Percentiles rank a stretch among this genome's conserved stretches.
phyloP scores from a whole-genome alignment of 345 rosid species.

The Eutrema japonicum region DNA sequence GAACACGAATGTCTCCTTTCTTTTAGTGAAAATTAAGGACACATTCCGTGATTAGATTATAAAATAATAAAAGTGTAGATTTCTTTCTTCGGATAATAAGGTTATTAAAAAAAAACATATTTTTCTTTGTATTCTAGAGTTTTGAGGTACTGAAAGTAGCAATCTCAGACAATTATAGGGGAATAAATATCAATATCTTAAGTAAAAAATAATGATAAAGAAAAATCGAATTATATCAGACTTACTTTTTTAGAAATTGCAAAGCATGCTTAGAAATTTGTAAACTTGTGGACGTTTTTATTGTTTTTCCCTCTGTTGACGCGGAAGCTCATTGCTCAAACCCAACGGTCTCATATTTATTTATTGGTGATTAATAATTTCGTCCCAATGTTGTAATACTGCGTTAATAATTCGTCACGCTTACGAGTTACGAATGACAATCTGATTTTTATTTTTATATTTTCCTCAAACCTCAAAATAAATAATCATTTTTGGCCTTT shows the following conservation, averaged over 20 bases:
- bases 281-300: background rate
- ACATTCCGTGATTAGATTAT: conserved; percentile 29
- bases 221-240: background rate
- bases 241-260: background rate
- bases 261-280: background rate
- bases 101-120: background rate
- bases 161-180: conserved; percentile 4
- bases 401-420: conserved; percentile 69
- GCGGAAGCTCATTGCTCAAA: conserved; percentile 56
- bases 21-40: conserved; percentile 35
- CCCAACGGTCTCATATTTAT: conserved; percentile 24
- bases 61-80: background rate
- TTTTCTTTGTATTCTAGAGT: background rate
- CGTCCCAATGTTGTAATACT: conserved; percentile 37
- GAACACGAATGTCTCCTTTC: conserved; percentile 30
- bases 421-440: conserved; percentile 48
- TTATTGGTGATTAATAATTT: background rate
- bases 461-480: background rate
- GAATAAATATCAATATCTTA: background rate
- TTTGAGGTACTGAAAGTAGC: background rate
- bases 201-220: background rate
- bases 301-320: conserved; percentile 60
- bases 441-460: background rate
- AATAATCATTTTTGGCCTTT: conserved; percentile 29
- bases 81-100: background rate